Conservation (phyloP, 2,329 filamentous ascomycete genomes). For the Chrysosporium queenslandicum region DNA sequence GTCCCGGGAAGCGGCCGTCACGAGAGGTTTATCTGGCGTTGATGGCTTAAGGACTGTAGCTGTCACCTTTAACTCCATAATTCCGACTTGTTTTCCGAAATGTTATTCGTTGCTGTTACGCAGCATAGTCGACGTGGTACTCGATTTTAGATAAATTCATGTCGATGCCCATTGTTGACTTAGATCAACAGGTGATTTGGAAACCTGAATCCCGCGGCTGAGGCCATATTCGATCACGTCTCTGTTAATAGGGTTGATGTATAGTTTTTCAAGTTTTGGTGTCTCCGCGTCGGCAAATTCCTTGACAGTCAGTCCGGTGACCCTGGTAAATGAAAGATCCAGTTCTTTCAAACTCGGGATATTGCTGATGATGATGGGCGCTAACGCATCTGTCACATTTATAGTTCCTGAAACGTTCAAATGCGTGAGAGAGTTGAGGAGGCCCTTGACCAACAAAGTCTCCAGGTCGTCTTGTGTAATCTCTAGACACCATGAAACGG, state of each 20-base stretch:
- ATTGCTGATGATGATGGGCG: slow-evolving; percentile 17
- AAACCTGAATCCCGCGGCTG: slow-evolving; percentile 12
- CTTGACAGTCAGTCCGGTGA: slow-evolving; percentile 30
- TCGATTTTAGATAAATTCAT: too few species aligned
- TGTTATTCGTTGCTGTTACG: too few species aligned
- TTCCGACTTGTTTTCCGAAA: too few species aligned
- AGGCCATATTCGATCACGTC: slow-evolving; percentile 17
- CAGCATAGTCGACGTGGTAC: too few species aligned
- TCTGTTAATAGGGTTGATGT: slow-evolving; percentile 6
- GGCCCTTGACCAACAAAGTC: slow-evolving; percentile 16
- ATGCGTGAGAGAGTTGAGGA: slow-evolving; percentile 21
- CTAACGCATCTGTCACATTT: slow-evolving; percentile 22
- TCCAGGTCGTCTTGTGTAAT: slow-evolving; percentile 12
- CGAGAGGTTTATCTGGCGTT: too few species aligned
- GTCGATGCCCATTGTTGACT: not conserved
- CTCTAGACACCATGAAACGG: not conserved
- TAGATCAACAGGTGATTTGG: not conserved
- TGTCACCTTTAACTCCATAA: too few species aligned
- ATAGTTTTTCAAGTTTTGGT: slow-evolving; percentile 16
- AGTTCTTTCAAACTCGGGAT: slow-evolving; percentile 27
- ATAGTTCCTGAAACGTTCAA: slow-evolving; percentile 24
- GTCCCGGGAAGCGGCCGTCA: too few species aligned
- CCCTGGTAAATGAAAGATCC: slow-evolving; percentile 27
- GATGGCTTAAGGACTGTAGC: too few species aligned
- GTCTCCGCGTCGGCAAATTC: slow-evolving; percentile 20